A percentile compares a stretch with the other conserved stretches of the same genome.
These are phyloP conservation scores for Udeniomyces megalosporus DNA, from an alignment of 768 basidiomycete species.

Conservation along the genomic window DNA sequence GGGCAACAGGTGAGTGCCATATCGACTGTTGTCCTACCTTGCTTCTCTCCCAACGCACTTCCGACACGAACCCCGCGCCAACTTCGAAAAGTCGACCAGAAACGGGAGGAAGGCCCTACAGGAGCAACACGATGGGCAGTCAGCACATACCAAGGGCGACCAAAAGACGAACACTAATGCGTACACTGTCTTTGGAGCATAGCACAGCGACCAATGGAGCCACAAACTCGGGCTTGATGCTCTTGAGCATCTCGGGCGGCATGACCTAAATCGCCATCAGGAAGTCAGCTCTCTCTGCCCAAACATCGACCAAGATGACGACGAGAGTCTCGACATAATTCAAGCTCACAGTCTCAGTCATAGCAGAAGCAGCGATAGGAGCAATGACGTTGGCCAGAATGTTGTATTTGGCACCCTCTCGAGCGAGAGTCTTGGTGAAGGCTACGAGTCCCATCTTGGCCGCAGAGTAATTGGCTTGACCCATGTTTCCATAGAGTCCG, in stretches of 20 bases:
- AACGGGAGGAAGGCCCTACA: conserved; percentile 26
- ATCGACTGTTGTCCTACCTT: too few species aligned
- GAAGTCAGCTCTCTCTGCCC: neutral
- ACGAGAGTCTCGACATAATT: too few species aligned
- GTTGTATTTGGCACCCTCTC: conserved; percentile 72
- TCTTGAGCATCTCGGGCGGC: conserved; percentile 16
- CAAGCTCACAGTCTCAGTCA: neutral
- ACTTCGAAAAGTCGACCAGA: conserved; percentile 56
- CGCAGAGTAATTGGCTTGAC: conserved; percentile 93
- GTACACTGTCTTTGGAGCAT: conserved; percentile 61
- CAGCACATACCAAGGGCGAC: too few species aligned
- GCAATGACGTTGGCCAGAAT: conserved; percentile 15
- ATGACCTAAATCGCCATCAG: neutral
- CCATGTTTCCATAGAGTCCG: conserved; percentile 88
- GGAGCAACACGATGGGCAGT: too few species aligned
- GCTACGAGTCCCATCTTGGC: conserved; percentile 91
- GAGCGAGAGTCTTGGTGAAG: conserved; percentile 82
- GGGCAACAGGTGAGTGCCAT: too few species aligned
- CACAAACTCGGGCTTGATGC: conserved; percentile 63
- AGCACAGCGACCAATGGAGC: conserved; percentile 82
- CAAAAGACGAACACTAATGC: conserved; percentile 28
- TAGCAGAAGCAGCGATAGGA: conserved; percentile 4
- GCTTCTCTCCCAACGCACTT: conserved; percentile 85
- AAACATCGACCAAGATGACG: too few species aligned
- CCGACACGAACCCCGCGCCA: conserved; percentile 80